Evolutionary conservation across 2,329 filamentous ascomycete species (phyloP).

Genomic region (Diaporthe sp.): DNA sequence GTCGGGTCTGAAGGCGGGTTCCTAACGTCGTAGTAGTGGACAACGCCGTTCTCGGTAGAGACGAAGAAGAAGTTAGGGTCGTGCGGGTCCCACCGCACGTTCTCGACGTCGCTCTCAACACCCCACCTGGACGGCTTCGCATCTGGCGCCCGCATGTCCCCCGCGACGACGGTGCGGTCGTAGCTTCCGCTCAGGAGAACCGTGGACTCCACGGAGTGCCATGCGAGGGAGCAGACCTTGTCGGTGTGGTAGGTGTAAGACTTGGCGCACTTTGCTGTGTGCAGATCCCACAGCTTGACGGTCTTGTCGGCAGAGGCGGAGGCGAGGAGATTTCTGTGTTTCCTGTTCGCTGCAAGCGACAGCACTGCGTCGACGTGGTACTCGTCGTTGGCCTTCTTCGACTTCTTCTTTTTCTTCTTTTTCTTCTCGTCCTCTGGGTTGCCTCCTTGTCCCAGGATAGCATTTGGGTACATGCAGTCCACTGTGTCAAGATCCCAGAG

Average conservation of each 20-base stretch:
- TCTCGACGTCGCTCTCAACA: conserved; percentile 96
- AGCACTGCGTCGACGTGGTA: conserved; percentile 97
- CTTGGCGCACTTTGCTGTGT: conserved; percentile 92
- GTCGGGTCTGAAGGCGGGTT: conserved; percentile 80
- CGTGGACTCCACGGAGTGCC: conserved; percentile 90
- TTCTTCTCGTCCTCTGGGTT: conserved; percentile 69
- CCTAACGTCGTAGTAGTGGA: conserved; percentile 93
- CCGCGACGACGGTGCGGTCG: conserved; percentile 93
- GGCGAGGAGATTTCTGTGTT: conserved; percentile 93
- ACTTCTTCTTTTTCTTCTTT: conserved; percentile 94
- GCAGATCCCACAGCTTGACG: conserved; percentile 97
- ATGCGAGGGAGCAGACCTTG: conserved; percentile 96
- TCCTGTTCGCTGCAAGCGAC: conserved; percentile 90
- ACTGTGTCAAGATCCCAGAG: conserved; percentile 97
- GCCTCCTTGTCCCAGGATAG: conserved; percentile 86
- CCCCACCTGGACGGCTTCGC: conserved; percentile 87
- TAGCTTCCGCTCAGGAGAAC: conserved; percentile 94
- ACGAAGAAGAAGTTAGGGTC: conserved; percentile 95
- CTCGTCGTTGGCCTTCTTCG: conserved; percentile 87
- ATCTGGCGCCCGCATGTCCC: conserved; percentile 94
- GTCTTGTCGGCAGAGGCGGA: conserved; percentile 97
- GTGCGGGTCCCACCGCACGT: conserved; percentile 92
- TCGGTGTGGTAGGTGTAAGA: conserved; percentile 97
- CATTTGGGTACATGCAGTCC: conserved; percentile 98
- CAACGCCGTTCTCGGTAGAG: conserved; percentile 90